phyloP scores from a whole-genome alignment of 495 filamentous ascomycete species.

The Neurospora hispaniola region DNA sequence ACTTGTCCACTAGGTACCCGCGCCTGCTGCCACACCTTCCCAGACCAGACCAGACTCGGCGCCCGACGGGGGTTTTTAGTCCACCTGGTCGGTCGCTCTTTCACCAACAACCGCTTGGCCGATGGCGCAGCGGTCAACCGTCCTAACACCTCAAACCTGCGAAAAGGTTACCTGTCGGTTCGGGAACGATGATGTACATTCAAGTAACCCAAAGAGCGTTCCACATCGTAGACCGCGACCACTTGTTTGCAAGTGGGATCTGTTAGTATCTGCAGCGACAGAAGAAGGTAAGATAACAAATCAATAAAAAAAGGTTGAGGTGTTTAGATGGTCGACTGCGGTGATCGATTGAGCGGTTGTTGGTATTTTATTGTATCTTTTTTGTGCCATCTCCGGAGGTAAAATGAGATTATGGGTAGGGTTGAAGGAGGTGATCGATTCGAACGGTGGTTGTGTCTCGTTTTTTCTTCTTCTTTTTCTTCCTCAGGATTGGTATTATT shows the following conservation, averaged over 20 bases:
- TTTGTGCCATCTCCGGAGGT: not conserved
- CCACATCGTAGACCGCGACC: not conserved
- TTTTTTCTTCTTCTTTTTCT: not conserved
- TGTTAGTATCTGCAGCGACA: not conserved
- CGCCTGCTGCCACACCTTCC: not conserved
- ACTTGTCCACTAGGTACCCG: not conserved
- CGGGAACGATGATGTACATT: not conserved
- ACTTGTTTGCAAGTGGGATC: not conserved
- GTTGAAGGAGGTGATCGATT: not conserved
- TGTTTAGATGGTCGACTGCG: not conserved
- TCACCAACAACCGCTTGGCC: not conserved
- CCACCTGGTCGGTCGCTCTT: not conserved
- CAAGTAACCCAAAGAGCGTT: not conserved
- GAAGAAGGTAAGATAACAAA: not conserved
- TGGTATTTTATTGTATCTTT: not conserved
- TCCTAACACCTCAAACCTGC: not conserved
- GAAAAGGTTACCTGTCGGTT: not conserved
- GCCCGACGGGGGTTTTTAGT: not conserved
- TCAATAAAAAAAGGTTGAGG: not conserved
- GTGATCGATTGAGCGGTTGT: not conserved
- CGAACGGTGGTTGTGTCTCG: not conserved
- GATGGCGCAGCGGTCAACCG: not conserved
- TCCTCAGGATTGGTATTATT: not conserved
- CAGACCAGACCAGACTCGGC: not conserved
- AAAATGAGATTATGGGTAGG: not conserved